Percentiles rank a stretch among this genome's conserved stretches.
These are phyloP conservation scores for Colletotrichum simmondsii DNA, from an alignment of 2,329 filamentous ascomycete genomes.

Conservation along the genomic window DNA sequence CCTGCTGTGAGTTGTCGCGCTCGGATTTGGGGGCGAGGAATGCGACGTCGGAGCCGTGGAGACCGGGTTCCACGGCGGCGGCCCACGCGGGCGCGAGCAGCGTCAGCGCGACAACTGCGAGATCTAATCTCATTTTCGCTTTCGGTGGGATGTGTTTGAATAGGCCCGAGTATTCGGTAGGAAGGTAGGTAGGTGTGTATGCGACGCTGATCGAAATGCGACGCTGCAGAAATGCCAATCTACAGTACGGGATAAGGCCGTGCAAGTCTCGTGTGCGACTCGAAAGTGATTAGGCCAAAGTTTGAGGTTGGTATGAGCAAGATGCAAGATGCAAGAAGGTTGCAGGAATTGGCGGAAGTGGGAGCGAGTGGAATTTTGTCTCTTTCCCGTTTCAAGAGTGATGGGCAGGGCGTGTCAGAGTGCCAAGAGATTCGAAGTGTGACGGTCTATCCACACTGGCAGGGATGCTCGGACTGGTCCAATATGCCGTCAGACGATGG, in stretches of 20 bases:
- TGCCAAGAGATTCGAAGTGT: constrained; percentile 22
- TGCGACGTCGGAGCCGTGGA: constrained; percentile 28
- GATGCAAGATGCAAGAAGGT: neutral
- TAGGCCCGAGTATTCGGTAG: neutral
- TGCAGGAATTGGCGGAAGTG: constrained; percentile 8
- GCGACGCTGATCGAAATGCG: neutral
- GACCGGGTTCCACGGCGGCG: constrained; percentile 39
- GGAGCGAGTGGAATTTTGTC: constrained; percentile 16
- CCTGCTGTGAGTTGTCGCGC: constrained; percentile 26
- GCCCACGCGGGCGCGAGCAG: constrained; percentile 37
- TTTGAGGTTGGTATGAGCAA: neutral
- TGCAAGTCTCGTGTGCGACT: neutral
- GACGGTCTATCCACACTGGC: neutral
- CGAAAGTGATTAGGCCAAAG: neutral
- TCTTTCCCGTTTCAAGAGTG: constrained; percentile 25
- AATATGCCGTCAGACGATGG: constrained; percentile 14
- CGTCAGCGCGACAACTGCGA: constrained; percentile 42
- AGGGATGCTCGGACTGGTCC: constrained; percentile 24
- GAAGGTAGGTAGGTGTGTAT: neutral
- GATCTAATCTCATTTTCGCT: constrained; percentile 45
- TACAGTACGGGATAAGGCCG: neutral
- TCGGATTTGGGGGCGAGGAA: constrained; percentile 35
- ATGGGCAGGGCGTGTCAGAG: constrained; percentile 12
- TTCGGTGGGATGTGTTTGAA: neutral
- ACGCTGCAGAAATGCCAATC: neutral